Evolutionary conservation across 768 basidiomycete genomes (phyloP).

Genomic region (Leccinum aurantiacum): DNA sequence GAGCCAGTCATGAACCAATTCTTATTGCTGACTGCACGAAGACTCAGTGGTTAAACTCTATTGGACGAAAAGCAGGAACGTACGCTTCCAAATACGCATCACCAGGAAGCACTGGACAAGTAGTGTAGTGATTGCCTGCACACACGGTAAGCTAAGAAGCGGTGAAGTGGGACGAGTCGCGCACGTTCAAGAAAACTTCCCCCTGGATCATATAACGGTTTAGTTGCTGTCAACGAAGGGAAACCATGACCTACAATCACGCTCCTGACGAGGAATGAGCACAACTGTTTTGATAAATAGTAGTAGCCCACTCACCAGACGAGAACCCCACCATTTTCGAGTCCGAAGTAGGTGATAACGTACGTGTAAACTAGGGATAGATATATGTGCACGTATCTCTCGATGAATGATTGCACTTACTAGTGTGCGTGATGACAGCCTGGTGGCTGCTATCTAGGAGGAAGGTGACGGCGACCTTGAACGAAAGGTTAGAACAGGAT

Average conservation of each 20-base stretch:
- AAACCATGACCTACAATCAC: conserved; percentile 16
- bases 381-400: background rate
- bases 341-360: conserved; percentile 41
- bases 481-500: background rate
- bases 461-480: conserved; percentile 51
- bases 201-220: conserved; percentile 32
- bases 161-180: background rate
- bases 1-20: conserved; percentile 35
- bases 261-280: conserved; percentile 21
- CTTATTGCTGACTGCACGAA: conserved; percentile 48
- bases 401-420: conserved; percentile 27
- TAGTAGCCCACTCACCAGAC: conserved; percentile 41
- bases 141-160: conserved; percentile 1
- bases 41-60: background rate
- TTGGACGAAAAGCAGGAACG: conserved; percentile 14
- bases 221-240: conserved; percentile 1
- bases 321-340: conserved; percentile 30
- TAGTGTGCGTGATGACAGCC: conserved; percentile 49
- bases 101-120: conserved; percentile 57
- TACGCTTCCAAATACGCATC: conserved; percentile 49
- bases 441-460: conserved; percentile 54
- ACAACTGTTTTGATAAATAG: background rate
- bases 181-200: conserved; percentile 50
- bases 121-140: conserved; percentile 42
- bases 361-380: conserved; percentile 45